Evolutionary conservation across 2,329 filamentous ascomycete genomes (phyloP).

Genomic region (Aspergillus sp.): DNA sequence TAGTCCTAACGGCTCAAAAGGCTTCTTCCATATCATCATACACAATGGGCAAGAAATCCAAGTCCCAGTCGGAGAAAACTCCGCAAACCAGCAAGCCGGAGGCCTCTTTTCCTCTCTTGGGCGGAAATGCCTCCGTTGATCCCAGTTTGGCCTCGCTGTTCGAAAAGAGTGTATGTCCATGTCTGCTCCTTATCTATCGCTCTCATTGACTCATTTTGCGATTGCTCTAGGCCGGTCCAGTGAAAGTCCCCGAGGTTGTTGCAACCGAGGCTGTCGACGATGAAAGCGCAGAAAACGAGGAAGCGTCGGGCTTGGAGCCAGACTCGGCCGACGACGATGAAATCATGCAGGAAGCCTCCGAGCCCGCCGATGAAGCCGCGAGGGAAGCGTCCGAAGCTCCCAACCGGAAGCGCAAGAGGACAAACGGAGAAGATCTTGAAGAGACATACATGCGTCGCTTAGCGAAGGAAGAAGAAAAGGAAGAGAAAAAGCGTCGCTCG

Average conservation of each 20-base stretch:
- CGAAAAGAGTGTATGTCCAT: constrained; percentile 64
- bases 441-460: constrained; percentile 45
- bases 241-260: constrained; percentile 33
- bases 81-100: constrained; percentile 10
- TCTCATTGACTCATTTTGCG: background rate
- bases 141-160: constrained; percentile 70
- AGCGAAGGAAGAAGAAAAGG: constrained; percentile 43
- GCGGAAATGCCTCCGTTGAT: constrained; percentile 65
- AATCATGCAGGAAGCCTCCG: constrained; percentile 44
- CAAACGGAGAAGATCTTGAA: constrained; percentile 48
- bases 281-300: constrained; percentile 26
- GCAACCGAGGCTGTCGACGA: constrained; percentile 12
- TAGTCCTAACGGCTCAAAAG: background rate
- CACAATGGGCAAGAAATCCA: constrained; percentile 38
- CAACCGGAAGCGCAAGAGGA: constrained; percentile 55
- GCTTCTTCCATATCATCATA: background rate
- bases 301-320: constrained; percentile 28
- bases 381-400: constrained; percentile 34
- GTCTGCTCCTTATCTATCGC: background rate
- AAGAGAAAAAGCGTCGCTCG: constrained; percentile 32
- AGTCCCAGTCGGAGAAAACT: constrained; percentile 25
- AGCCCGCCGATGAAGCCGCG: constrained; percentile 51
- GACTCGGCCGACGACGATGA: constrained; percentile 35
- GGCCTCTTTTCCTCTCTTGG: constrained; percentile 44
- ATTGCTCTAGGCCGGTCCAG: constrained; percentile 37